These are phyloP conservation scores for Sphaerulina vaccinii DNA, from an alignment of 2,329 filamentous ascomycete species.

Conservation along the genomic window DNA sequence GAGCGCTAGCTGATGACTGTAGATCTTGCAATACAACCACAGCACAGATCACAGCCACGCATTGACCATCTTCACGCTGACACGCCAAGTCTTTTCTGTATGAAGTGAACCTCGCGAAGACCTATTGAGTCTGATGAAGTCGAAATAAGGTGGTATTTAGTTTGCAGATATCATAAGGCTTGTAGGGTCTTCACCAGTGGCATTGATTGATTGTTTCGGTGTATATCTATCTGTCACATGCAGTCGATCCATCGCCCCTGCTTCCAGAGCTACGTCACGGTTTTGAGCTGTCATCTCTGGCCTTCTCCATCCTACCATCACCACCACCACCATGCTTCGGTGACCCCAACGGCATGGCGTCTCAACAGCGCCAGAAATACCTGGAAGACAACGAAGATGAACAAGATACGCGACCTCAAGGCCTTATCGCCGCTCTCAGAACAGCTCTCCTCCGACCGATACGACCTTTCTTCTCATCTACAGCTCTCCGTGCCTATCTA, in stretches of 20 bases:
- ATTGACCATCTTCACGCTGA: not conserved
- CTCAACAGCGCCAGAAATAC: constrained; percentile 7
- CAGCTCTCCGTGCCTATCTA: constrained; percentile 64
- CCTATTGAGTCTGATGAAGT: too few species aligned
- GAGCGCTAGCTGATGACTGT: constrained; percentile 4
- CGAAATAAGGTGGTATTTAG: too few species aligned
- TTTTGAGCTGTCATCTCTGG: not conserved
- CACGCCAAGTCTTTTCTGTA: not conserved
- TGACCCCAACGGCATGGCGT: constrained; percentile 5
- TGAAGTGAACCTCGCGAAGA: too few species aligned
- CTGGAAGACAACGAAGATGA: constrained; percentile 13
- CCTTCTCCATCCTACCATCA: not conserved
- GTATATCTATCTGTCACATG: too few species aligned
- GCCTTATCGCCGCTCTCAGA: constrained; percentile 10
- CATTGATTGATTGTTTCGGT: too few species aligned
- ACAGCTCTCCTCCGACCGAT: constrained; percentile 52
- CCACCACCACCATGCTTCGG: not conserved
- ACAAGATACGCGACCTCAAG: constrained; percentile 1
- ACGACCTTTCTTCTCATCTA: constrained; percentile 57
- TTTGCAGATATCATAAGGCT: too few species aligned
- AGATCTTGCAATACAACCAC: constrained; percentile 11
- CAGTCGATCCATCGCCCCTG: too few species aligned
- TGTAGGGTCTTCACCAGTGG: too few species aligned
- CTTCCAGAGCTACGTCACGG: too few species aligned
- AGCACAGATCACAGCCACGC: constrained; percentile 2